These are phyloP conservation scores for Gracilaria gracilis DNA, from an alignment of 23 red algal genomes.

Conservation along the genomic window DNA sequence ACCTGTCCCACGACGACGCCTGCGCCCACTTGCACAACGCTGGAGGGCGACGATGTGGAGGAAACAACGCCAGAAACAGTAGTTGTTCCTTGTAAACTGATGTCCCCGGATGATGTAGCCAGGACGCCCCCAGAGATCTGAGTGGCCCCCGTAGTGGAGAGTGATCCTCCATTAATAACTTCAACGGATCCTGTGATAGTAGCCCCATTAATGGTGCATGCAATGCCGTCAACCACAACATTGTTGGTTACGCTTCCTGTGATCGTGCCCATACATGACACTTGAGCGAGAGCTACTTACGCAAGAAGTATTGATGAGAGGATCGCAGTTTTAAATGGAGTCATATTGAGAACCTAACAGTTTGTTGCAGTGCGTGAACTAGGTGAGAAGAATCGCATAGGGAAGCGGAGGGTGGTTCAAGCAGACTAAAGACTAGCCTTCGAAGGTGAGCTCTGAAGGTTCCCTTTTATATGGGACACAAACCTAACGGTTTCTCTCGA, in stretches of 20 bases:
- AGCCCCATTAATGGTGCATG: slow-evolving; percentile 16
- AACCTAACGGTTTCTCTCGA: too few species aligned
- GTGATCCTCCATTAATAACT: slow-evolving; percentile 8
- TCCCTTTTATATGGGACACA: too few species aligned
- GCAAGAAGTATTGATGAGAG: too few species aligned
- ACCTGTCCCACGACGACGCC: slow-evolving; percentile 2
- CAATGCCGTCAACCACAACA: neutral
- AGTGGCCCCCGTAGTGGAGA: slow-evolving; percentile 1
- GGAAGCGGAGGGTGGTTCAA: too few species aligned
- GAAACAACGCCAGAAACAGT: slow-evolving; percentile 17
- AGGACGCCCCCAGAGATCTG: slow-evolving; percentile 32
- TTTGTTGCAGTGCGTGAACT: too few species aligned
- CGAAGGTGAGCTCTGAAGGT: too few species aligned
- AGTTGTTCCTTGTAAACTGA: slow-evolving; percentile 25
- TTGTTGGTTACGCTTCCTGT: slow-evolving; percentile 10
- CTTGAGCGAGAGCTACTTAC: neutral
- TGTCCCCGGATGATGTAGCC: neutral
- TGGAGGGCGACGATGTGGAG: neutral
- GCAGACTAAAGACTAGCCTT: too few species aligned
- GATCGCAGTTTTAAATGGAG: too few species aligned
- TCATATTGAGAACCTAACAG: too few species aligned
- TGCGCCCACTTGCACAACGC: neutral
- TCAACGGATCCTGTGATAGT: slow-evolving; percentile 23
- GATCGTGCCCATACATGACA: slow-evolving; percentile 9
- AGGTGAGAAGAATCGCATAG: too few species aligned